phyloP scores from a whole-genome alignment of 768 basidiomycete genomes.

The Mycena vitilis region DNA sequence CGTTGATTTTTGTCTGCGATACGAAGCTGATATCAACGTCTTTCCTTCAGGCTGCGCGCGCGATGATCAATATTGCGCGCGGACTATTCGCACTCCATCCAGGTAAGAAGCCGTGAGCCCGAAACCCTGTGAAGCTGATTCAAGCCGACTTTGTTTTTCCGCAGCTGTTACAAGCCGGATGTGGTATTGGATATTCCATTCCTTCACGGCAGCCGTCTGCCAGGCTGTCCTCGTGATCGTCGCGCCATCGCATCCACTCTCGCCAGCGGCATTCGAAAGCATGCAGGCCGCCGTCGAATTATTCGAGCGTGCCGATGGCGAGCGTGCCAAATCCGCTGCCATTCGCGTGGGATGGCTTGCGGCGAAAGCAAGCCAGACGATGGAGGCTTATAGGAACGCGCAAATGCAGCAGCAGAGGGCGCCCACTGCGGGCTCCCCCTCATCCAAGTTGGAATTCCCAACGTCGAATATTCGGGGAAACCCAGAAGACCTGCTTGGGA shows the following conservation, averaged over 20 bases:
- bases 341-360: slow-evolving; percentile 33
- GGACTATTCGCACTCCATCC: slow-evolving; percentile 40
- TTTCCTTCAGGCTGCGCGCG: slow-evolving; percentile 35
- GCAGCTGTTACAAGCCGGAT: slow-evolving; percentile 37
- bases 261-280: slow-evolving; percentile 37
- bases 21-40: neutral
- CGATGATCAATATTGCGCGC: slow-evolving; percentile 38
- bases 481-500: slow-evolving; percentile 38
- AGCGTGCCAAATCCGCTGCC: slow-evolving; percentile 35
- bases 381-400: slow-evolving; percentile 29
- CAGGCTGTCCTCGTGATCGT: slow-evolving; percentile 39
- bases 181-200: slow-evolving; percentile 41
- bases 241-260: slow-evolving; percentile 39
- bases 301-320: slow-evolving; percentile 36
- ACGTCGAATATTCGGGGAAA: slow-evolving; percentile 36
- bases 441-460: slow-evolving; percentile 24
- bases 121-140: too few species aligned
- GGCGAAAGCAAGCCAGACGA: slow-evolving; percentile 29
- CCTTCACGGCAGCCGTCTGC: slow-evolving; percentile 40
- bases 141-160: neutral
- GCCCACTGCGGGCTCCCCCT: neutral
- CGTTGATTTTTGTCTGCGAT: neutral
- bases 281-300: slow-evolving; percentile 38
- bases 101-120: slow-evolving; percentile 24
- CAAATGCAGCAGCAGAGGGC: neutral